Percentiles rank a stretch among this genome's conserved stretches.
phyloP scores from a whole-genome alignment of 2,329 filamentous ascomycete genomes.

The Sarocladium oryzae region DNA sequence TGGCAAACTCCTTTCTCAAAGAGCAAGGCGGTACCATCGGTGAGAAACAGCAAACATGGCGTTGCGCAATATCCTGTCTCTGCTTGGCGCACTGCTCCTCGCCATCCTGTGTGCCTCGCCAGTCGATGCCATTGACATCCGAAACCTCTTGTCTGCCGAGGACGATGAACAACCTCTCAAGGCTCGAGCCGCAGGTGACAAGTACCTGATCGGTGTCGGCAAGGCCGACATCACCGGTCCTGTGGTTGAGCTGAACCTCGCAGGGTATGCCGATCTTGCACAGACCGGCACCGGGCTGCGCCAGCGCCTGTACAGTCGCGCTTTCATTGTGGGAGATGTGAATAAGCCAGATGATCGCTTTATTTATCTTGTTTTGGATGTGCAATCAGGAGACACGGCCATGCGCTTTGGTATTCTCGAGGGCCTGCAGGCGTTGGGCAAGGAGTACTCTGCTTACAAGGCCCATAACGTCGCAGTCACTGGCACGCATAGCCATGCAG shows the following conservation, averaged over 20 bases:
- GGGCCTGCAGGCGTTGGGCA: constrained; percentile 61
- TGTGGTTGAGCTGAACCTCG: constrained; percentile 84
- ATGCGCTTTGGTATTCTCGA: constrained; percentile 81
- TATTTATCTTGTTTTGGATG: constrained; percentile 82
- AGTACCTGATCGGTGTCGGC: constrained; percentile 48
- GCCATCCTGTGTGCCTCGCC: neutral
- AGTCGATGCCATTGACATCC: neutral
- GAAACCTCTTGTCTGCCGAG: neutral
- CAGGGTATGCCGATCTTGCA: constrained; percentile 82
- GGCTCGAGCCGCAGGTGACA: constrained; percentile 18
- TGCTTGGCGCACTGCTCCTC: constrained; percentile 1
- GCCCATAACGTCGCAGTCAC: constrained; percentile 82
- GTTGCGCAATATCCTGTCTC: neutral
- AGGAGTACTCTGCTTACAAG: constrained; percentile 67
- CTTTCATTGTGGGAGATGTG: constrained; percentile 76
- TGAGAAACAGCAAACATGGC: neutral
- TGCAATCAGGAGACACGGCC: constrained; percentile 82
- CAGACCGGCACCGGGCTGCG: constrained; percentile 80
- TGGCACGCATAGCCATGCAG: constrained; percentile 88
- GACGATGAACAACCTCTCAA: neutral
- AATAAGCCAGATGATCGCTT: constrained; percentile 64
- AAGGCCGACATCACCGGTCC: constrained; percentile 61
- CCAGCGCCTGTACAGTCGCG: constrained; percentile 80
- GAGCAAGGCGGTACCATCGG: neutral
- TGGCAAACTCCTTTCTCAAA: neutral